phyloP scores from a whole-genome alignment of 805 yeast genomes.

The Saccharomycopsis babjevae region DNA sequence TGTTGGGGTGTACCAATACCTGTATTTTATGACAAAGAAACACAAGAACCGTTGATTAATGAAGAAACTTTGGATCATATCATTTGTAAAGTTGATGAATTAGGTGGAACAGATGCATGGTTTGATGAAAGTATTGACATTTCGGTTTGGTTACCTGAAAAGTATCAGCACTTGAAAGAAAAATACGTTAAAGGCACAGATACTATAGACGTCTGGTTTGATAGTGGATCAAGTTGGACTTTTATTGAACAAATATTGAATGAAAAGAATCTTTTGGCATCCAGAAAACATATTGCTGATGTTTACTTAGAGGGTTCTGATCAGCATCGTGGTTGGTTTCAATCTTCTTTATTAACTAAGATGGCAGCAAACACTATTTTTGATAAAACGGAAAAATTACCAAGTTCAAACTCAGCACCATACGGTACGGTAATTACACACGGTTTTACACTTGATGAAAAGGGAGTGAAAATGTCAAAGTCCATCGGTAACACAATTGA shows the following conservation, averaged over 20 bases:
- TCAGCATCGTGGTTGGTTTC: slow-evolving; percentile 99
- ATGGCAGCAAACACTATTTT: slow-evolving; percentile 34
- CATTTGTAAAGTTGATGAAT: slow-evolving; percentile 41
- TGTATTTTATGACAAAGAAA: slow-evolving; percentile 51
- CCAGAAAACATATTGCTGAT: slow-evolving; percentile 50
- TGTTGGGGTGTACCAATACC: slow-evolving; percentile 99
- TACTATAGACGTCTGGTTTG: slow-evolving; percentile 99
- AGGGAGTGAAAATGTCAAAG: slow-evolving; percentile 88
- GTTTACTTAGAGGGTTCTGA: slow-evolving; percentile 95
- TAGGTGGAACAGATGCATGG: slow-evolving; percentile 59
- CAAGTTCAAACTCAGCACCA: slow-evolving; percentile 40
- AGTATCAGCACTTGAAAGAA: slow-evolving; percentile 31
- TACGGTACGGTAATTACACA: slow-evolving; percentile 75
- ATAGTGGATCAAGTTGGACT: slow-evolving; percentile 89
- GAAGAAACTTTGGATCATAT: slow-evolving; percentile 46
- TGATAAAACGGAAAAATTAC: slow-evolving; percentile 18
- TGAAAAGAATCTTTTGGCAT: slow-evolving; percentile 22
- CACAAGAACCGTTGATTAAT: slow-evolving; percentile 57
- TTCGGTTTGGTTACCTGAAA: slow-evolving; percentile 63
- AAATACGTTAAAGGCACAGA: slow-evolving; percentile 61
- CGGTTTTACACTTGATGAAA: slow-evolving; percentile 84
- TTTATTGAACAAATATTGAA: slow-evolving; percentile 20
- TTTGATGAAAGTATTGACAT: slow-evolving; percentile 43
- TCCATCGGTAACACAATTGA: slow-evolving; percentile 74
- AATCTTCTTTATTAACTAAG: slow-evolving; percentile 77